Conservation (phyloP, 306 rosid genomes). For the Crotalaria pallida region DNA sequence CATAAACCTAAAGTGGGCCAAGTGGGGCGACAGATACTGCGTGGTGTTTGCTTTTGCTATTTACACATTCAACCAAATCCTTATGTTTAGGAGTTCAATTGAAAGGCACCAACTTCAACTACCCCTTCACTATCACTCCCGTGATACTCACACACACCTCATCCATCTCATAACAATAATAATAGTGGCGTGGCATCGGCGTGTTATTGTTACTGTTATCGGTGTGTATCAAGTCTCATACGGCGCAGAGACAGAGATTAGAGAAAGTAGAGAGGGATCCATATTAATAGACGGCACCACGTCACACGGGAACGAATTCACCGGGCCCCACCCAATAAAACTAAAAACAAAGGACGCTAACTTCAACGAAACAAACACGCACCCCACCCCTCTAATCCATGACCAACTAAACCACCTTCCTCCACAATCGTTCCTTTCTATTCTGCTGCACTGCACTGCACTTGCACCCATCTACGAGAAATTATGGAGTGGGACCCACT, state of each 20-base stretch:
- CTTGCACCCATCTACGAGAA: constrained; percentile 24
- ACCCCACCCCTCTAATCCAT: neutral
- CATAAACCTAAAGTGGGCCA: constrained; percentile 34
- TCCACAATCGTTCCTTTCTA: neutral
- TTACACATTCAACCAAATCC: constrained; percentile 18
- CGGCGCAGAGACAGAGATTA: neutral
- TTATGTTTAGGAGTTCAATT: neutral
- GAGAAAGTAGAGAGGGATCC: neutral
- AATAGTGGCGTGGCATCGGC: neutral
- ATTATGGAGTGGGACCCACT: constrained; percentile 28
- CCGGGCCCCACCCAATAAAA: too few relatives aligned
- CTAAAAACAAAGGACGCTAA: neutral
- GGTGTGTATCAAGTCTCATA: neutral
- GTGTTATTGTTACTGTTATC: too few relatives aligned
- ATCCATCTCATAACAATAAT: neutral
- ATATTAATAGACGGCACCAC: neutral
- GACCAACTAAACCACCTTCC: constrained; percentile 6
- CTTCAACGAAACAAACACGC: constrained; percentile 12
- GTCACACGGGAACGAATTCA: neutral
- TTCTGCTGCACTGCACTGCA: neutral
- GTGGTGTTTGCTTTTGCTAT: neutral
- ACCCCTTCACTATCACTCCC: constrained; percentile 22
- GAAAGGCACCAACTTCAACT: constrained; percentile 23
- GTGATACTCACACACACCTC: constrained; percentile 13
- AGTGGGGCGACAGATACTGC: constrained; percentile 13